Conservation (phyloP, 192 early-diverging fungal genomes). For the Coemansia sp. region DNA sequence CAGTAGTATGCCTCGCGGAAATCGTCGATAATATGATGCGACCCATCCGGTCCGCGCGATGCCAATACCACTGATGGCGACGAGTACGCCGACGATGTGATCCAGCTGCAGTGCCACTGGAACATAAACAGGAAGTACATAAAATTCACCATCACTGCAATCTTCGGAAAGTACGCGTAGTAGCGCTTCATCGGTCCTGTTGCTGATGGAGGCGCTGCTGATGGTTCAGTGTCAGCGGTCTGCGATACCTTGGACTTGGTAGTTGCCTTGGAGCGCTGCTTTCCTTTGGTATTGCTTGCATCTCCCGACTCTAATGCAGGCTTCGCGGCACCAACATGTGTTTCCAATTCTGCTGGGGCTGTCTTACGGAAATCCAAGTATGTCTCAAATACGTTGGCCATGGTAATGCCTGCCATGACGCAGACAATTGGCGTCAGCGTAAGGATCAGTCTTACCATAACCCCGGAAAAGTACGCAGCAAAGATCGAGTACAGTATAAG, state of each 20-base stretch:
- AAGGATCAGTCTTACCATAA: constrained; percentile 99
- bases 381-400: constrained; percentile 83
- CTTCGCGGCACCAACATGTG: constrained; percentile 13
- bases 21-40: constrained; percentile 96
- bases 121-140: constrained; percentile 79
- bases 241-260: constrained; percentile 4
- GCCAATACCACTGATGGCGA: constrained; percentile 98
- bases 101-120: constrained; percentile 98
- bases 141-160: constrained; percentile 64
- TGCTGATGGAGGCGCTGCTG: constrained; percentile 1
- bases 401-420: constrained; percentile 85
- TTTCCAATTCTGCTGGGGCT: constrained; percentile 2
- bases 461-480: constrained; percentile 98
- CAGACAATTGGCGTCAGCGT: constrained; percentile 98
- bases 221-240: background rate
- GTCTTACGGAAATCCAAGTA: constrained; percentile 61
- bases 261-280: background rate
- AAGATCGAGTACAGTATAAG: constrained; percentile 97
- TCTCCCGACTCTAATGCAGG: constrained; percentile 30
- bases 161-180: constrained; percentile 23
- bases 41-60: constrained; percentile 81
- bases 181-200: constrained; percentile 22
- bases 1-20: constrained; percentile 99
- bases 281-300: background rate
- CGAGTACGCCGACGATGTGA: constrained; percentile 96